These are phyloP conservation scores for Saccharomyces hybrid DNA, from an alignment of 1,139 yeast species.

Conservation along the genomic window DNA sequence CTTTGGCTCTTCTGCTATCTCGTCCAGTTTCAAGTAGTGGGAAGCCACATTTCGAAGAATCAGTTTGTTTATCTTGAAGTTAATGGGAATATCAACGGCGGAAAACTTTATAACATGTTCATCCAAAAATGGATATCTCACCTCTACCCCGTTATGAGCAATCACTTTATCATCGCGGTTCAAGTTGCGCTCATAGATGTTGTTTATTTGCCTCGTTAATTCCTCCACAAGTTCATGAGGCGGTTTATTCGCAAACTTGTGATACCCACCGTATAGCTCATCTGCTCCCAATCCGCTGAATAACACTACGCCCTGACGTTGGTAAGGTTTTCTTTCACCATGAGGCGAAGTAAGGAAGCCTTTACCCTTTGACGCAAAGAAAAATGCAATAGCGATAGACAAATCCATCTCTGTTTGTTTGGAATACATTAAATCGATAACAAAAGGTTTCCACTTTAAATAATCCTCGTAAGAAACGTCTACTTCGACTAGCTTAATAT, in stretches of 20 bases:
- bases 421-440: constrained; percentile 67
- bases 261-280: constrained; percentile 89
- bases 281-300: constrained; percentile 97
- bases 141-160: constrained; percentile 80
- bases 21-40: constrained; percentile 38
- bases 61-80: constrained; percentile 52
- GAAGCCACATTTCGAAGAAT: constrained; percentile 57
- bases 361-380: constrained; percentile 67
- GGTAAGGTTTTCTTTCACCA: constrained; percentile 28
- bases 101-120: constrained; percentile 50
- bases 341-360: constrained; percentile 30
- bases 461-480: constrained; percentile 67
- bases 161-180: constrained; percentile 90
- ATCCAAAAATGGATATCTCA: constrained; percentile 83
- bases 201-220: constrained; percentile 57
- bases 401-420: constrained; percentile 89
- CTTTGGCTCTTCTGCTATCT: constrained; percentile 70
- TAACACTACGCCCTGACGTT: constrained; percentile 56
- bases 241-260: constrained; percentile 33
- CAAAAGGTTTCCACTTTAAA: constrained; percentile 42
- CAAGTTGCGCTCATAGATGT: constrained; percentile 70
- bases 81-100: constrained; percentile 41
- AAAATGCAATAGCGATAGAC: constrained; percentile 89
- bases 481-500: constrained; percentile 52
- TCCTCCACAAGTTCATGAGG: constrained; percentile 41